Base-by-base conservation (phyloP, 2,329 filamentous ascomycete species). In the Aspergillus ruber region DNA sequence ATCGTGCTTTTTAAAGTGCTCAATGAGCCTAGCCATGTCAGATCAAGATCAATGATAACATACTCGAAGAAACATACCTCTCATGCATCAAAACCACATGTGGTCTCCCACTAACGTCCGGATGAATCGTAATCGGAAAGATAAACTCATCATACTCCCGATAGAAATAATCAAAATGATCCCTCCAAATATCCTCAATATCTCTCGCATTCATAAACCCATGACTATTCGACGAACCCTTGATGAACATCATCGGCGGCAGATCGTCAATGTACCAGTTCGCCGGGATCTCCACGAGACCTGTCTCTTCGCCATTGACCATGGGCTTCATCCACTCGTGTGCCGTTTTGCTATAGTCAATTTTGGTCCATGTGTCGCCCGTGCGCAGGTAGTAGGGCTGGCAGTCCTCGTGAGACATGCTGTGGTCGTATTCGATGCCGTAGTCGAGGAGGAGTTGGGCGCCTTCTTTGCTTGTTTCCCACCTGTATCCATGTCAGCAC, bases 111-210 rank as follows among this genome's bases (percentile, higher is more conserved):
- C 79, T 83, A 0, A 86, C 83, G 58, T 89, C 85, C 0, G 85
- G 85, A 63, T 89, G 85, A 29, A 88, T 83, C 0, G 85, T 88
- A 62, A 89, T 85, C 0, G 86, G 85, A 57, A 88, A 88, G 42
- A 88, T 79, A 53, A 88, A 88, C 56, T 86, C 83, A 56, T 89
- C 84, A 52, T 87, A 84, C 64, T 88, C 84, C 36, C 84, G 74
- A 61, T 88, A 89, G 58, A 85, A 88, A 64, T 88, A 83, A 53
- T 79, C 74, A 50, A 82, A 81, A 47, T 78, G 74, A 52, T 82
- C 79, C 58, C 88, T 58, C 79, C 79, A 82, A 64, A 82, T 79
- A 48, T 75, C 70, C 62, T 83, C 80, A 4, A 83, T 69, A 7
- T 79, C 73, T 2, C 74, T 65, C 1, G 77, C 72, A 49, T 80